These are phyloP conservation scores for Emmonsia crescens DNA, from an alignment of 2,329 filamentous ascomycete species.

Conservation along the genomic window DNA sequence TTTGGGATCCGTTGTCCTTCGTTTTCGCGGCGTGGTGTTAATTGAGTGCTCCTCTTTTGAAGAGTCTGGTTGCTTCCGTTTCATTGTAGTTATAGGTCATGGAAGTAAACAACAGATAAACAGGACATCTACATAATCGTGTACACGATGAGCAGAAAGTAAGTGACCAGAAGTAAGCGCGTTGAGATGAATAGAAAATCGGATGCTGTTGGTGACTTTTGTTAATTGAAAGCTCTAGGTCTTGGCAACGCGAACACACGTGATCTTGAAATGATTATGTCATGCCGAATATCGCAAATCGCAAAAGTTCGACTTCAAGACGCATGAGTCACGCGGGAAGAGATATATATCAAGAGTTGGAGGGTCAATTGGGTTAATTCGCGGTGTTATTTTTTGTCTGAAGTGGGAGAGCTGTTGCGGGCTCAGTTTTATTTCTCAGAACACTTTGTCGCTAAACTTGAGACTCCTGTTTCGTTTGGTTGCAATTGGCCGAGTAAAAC, in stretches of 20 bases:
- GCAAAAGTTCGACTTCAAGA: neutral
- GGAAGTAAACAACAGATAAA: neutral
- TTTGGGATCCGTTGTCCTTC: constrained; percentile 20
- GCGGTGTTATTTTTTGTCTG: neutral
- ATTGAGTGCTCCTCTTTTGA: constrained; percentile 21
- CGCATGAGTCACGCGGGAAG: neutral
- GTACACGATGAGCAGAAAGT: neutral
- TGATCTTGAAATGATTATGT: neutral
- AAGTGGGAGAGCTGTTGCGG: neutral
- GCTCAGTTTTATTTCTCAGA: neutral
- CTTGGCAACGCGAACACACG: constrained; percentile 6
- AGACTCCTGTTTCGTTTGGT: neutral
- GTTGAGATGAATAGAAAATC: neutral
- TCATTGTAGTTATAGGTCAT: constrained; percentile 20
- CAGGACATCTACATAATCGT: neutral
- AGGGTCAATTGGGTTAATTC: neutral
- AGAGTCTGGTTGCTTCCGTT: constrained; percentile 32
- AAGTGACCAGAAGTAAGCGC: neutral
- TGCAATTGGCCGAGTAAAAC: neutral
- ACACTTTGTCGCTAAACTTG: neutral
- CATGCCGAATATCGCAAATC: neutral
- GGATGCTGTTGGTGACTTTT: neutral
- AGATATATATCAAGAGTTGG: neutral
- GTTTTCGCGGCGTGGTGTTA: constrained; percentile 31
- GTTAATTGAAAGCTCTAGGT: neutral